Evolutionary conservation across 306 rosid species (phyloP).

Genomic region (Prunus dulcis): DNA sequence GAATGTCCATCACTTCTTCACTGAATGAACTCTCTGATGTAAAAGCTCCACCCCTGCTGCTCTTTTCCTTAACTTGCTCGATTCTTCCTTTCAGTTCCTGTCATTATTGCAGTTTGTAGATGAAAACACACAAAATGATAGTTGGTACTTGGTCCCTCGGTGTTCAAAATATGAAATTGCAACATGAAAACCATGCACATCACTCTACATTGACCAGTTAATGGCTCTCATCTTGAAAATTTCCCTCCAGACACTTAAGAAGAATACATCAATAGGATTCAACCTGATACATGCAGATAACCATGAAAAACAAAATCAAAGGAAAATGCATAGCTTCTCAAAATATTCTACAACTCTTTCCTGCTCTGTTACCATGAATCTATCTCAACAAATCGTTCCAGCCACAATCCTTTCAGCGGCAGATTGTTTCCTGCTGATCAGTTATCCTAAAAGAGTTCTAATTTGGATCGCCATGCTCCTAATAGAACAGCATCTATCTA

Average conservation of each 20-base stretch:
- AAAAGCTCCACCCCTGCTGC: slow-evolving; percentile 47
- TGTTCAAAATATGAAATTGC: background rate
- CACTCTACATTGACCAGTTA: slow-evolving; percentile 9
- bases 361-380: background rate
- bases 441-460: no score
- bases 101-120: slow-evolving; percentile 4
- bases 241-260: background rate
- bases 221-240: slow-evolving; percentile 1
- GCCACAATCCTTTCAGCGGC: background rate
- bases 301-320: background rate
- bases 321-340: no score
- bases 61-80: slow-evolving; percentile 63
- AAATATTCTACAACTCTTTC: background rate
- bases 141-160: background rate
- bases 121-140: background rate
- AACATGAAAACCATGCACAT: slow-evolving; percentile 10
- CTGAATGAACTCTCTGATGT: slow-evolving; percentile 76
- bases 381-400: background rate
- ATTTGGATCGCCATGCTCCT: no score
- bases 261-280: background rate
- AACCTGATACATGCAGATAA: background rate
- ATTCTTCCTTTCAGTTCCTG: slow-evolving; percentile 90
- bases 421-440: background rate
- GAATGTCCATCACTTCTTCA: slow-evolving; percentile 93
- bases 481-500: background rate